Conservation (phyloP, 2,329 filamentous ascomycete genomes). For the Ambrosiella beaveri region DNA sequence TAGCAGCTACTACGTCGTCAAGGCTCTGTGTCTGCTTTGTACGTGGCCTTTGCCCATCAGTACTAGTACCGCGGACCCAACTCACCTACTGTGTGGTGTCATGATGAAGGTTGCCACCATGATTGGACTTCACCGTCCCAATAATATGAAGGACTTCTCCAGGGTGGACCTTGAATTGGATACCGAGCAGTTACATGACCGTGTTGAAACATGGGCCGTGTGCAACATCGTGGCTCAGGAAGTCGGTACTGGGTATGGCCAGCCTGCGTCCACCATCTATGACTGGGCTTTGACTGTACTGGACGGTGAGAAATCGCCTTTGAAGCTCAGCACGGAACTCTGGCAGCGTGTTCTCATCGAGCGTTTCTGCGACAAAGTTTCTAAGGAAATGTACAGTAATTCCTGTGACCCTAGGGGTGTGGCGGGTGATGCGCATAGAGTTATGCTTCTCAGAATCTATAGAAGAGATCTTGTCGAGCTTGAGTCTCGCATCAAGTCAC, state of each 20-base stretch:
- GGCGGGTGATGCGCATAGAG: slow-evolving; percentile 48
- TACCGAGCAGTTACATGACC: slow-evolving; percentile 62
- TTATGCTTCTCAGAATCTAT: slow-evolving; percentile 49
- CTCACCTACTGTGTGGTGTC: slow-evolving; percentile 63
- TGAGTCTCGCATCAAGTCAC: slow-evolving; percentile 41
- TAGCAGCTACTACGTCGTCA: slow-evolving; percentile 64
- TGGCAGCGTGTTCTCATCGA: slow-evolving; percentile 54
- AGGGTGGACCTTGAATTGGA: slow-evolving; percentile 57
- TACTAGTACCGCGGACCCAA: slow-evolving; percentile 62
- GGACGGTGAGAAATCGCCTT: slow-evolving; percentile 29
- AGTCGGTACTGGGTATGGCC: slow-evolving; percentile 68
- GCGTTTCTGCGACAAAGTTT: slow-evolving; percentile 60
- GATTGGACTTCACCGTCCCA: slow-evolving; percentile 65
- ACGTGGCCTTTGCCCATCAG: slow-evolving; percentile 74
- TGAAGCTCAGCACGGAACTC: slow-evolving; percentile 42
- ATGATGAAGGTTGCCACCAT: slow-evolving; percentile 82
- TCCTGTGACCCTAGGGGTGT: slow-evolving; percentile 54
- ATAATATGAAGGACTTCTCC: slow-evolving; percentile 70
- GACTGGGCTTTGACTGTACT: slow-evolving; percentile 52
- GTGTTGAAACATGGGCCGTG: slow-evolving; percentile 66
- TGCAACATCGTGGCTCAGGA: slow-evolving; percentile 73
- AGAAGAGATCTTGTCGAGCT: slow-evolving; percentile 47
- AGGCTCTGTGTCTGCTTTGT: slow-evolving; percentile 62
- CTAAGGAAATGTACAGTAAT: slow-evolving; percentile 64
- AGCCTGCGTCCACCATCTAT: slow-evolving; percentile 61